These are phyloP conservation scores for Saccharum hybrid DNA, from an alignment of 202 grass and related monocot species.

Conservation along the genomic window DNA sequence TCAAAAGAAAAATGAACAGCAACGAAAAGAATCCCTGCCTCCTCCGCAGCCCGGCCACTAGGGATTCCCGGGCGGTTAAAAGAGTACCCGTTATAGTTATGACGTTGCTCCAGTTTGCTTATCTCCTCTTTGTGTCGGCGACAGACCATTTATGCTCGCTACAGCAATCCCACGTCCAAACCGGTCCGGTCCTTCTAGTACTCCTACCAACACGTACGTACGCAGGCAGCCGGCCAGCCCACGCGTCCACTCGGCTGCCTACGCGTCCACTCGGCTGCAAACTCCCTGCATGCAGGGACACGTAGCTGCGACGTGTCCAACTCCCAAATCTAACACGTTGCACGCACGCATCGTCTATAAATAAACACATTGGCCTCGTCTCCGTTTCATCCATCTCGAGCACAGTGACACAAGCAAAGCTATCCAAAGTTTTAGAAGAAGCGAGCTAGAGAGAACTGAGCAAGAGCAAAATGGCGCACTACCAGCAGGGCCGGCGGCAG, in stretches of 20 bases:
- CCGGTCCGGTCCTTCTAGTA: too few relatives aligned
- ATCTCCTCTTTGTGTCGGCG: too few relatives aligned
- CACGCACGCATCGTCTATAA: background rate
- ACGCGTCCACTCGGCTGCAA: background rate
- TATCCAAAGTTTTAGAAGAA: too few relatives aligned
- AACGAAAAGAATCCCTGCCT: too few relatives aligned
- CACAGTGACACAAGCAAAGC: background rate
- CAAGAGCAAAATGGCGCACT: conserved; percentile 49
- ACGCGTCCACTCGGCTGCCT: conserved; percentile 15
- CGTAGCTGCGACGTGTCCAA: conserved; percentile 14
- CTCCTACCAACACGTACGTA: background rate
- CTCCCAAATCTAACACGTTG: background rate
- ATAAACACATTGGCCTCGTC: background rate
- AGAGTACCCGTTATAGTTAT: too few relatives aligned
- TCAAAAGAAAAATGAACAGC: too few relatives aligned
- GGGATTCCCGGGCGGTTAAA: too few relatives aligned
- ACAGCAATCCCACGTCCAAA: too few relatives aligned
- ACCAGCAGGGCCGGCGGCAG: background rate
- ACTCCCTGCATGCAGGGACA: conserved; percentile 21
- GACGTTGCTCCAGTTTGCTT: too few relatives aligned
- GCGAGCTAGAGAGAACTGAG: background rate
- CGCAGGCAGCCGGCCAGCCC: background rate
- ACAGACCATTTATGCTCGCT: too few relatives aligned
- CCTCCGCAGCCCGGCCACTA: too few relatives aligned
- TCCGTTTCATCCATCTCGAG: background rate